These are phyloP conservation scores for Tremella fuciformis DNA, from an alignment of 768 basidiomycete genomes.

Conservation along the genomic window DNA sequence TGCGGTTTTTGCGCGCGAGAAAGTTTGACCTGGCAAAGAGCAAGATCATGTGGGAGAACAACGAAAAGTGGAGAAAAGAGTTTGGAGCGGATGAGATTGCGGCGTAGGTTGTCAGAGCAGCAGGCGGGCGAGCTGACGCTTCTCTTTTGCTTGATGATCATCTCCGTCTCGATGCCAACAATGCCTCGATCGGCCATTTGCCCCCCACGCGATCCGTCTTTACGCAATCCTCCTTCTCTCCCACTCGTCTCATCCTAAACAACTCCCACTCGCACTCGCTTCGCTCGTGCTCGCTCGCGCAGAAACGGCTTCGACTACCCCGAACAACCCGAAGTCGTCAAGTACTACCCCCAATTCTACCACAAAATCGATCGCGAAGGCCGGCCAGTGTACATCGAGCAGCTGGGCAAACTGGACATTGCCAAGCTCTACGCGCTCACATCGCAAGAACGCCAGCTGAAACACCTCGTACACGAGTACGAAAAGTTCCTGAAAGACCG, in stretches of 20 bases:
- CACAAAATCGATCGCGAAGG: conserved; percentile 97
- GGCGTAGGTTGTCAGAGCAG: conserved; percentile 37
- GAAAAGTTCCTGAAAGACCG: conserved; percentile 79
- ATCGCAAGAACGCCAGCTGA: conserved; percentile 78
- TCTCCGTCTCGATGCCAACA: conserved; percentile 1
- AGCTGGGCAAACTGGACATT: conserved; percentile 84
- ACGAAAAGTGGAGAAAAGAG: conserved; percentile 86
- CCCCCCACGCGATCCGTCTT: neutral
- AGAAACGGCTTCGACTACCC: conserved; percentile 68
- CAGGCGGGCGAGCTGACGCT: too few relatives aligned
- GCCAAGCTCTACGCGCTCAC: conserved; percentile 75
- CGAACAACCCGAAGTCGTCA: conserved; percentile 77
- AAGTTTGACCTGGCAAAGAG: conserved; percentile 82
- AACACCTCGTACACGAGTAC: conserved; percentile 88
- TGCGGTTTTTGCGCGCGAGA: conserved; percentile 81
- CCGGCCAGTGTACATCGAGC: conserved; percentile 91
- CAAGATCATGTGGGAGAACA: conserved; percentile 75
- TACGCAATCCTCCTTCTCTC: neutral
- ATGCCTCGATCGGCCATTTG: neutral
- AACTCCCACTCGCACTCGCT: conserved; percentile 1
- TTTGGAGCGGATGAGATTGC: conserved; percentile 58
- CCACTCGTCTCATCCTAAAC: neutral
- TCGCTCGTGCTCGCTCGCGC: conserved; percentile 3
- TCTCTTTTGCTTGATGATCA: too few relatives aligned
- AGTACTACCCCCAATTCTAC: conserved; percentile 93